Percentiles rank a stretch among this genome's conserved stretches.
phyloP scores from a whole-genome alignment of 1,284 basidiomycete genomes.

The Melampsora americana region DNA sequence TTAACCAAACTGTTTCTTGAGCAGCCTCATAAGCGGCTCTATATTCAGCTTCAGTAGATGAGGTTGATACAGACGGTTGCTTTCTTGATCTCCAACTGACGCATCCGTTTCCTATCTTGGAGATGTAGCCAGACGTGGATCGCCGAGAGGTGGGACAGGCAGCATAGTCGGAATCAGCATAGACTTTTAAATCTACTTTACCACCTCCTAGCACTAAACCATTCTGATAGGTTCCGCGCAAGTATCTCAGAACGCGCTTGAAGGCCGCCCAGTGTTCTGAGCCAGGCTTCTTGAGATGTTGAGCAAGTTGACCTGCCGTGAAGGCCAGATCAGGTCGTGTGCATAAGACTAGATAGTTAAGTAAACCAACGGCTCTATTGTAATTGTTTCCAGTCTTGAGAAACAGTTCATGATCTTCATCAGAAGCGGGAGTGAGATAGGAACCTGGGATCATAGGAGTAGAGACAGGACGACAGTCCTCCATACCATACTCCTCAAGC shows the following conservation, averaged over 20 bases:
- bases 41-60: conserved; percentile 8
- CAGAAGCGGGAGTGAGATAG: neutral
- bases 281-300: too few relatives aligned
- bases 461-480: neutral
- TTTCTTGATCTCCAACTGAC: conserved; percentile 23
- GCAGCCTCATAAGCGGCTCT: neutral
- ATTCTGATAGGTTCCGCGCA: neutral
- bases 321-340: conserved; percentile 15
- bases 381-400: neutral
- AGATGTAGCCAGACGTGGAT: neutral
- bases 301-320: neutral
- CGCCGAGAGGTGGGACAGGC: neutral
- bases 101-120: neutral
- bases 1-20: neutral
- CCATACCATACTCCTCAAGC: conserved; percentile 6
- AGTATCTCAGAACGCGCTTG: too few relatives aligned
- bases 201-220: neutral
- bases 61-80: neutral
- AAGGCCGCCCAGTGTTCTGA: too few relatives aligned
- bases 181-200: neutral
- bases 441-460: neutral
- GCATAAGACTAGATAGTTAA: conserved; percentile 21
- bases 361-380: neutral
- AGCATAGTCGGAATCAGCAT: too few relatives aligned
- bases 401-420: neutral